These are phyloP conservation scores for Cercis canadensis DNA, from an alignment of 306 rosid genomes.

Conservation along the genomic window DNA sequence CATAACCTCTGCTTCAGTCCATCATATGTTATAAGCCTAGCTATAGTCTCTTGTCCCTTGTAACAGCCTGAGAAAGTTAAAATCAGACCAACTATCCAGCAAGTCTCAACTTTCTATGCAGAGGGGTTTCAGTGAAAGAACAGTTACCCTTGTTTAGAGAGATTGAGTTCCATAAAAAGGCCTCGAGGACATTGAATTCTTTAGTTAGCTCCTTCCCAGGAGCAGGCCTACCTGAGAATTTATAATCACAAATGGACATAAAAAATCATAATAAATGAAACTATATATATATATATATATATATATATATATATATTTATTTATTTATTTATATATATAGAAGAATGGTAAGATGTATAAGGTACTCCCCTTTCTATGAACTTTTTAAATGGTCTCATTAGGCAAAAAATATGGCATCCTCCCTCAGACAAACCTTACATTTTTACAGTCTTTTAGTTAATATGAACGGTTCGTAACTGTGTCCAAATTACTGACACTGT, in stretches of 20 bases:
- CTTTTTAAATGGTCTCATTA: background rate
- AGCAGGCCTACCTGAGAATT: conserved; percentile 83
- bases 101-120: conserved; percentile 22
- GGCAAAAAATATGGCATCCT: background rate
- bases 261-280: conserved; percentile 27
- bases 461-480: background rate
- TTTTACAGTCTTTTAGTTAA: background rate
- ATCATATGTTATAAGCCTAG: conserved; percentile 89
- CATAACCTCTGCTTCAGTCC: conserved; percentile 94
- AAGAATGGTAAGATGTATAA: background rate
- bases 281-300: background rate
- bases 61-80: conserved; percentile 74
- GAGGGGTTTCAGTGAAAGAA: conserved; percentile 29
- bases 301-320: no score
- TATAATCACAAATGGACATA: background rate
- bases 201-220: conserved; percentile 89
- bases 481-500: no score
- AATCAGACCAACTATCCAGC: conserved; percentile 34
- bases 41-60: conserved; percentile 95
- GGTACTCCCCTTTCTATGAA: background rate
- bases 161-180: conserved; percentile 89
- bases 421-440: background rate
- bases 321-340: conserved; percentile 1
- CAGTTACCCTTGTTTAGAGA: conserved; percentile 75
- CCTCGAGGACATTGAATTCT: conserved; percentile 92